Evolutionary conservation across 345 rosid genomes (phyloP).

Genomic region (Camelina hispida): DNA sequence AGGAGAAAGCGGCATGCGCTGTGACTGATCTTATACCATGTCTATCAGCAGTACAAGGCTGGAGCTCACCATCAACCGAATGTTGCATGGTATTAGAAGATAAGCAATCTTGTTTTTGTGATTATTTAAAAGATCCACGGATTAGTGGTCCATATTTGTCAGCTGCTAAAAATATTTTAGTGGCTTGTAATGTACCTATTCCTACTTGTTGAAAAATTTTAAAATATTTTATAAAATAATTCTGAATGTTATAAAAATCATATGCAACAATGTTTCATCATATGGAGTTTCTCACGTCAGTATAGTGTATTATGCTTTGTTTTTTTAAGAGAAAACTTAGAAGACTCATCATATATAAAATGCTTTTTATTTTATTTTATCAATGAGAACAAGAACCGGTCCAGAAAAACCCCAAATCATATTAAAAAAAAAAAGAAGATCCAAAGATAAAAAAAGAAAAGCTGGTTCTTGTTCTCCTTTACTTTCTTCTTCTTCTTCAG

Average conservation of each 20-base stretch:
- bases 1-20: background rate
- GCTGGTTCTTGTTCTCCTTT: constrained; percentile 26
- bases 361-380: background rate
- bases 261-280: background rate
- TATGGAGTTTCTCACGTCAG: background rate
- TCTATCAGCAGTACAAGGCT: constrained; percentile 35
- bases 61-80: constrained; percentile 36
- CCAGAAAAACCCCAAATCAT: background rate
- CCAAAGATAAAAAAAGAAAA: constrained; percentile 4
- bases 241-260: background rate
- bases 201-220: constrained; percentile 47
- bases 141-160: background rate
- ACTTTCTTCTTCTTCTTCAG: constrained; percentile 27
- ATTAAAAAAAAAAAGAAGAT: background rate
- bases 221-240: background rate
- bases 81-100: constrained; percentile 60
- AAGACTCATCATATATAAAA: background rate
- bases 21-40: constrained; percentile 14
- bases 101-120: constrained; percentile 63
- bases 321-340: background rate
- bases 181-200: constrained; percentile 47
- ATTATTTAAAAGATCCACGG: constrained; percentile 43
- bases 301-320: background rate
- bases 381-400: constrained; percentile 36
- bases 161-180: constrained; percentile 36